Conservation (phyloP, 1,284 basidiomycete genomes). For the Marasmius sp. region DNA sequence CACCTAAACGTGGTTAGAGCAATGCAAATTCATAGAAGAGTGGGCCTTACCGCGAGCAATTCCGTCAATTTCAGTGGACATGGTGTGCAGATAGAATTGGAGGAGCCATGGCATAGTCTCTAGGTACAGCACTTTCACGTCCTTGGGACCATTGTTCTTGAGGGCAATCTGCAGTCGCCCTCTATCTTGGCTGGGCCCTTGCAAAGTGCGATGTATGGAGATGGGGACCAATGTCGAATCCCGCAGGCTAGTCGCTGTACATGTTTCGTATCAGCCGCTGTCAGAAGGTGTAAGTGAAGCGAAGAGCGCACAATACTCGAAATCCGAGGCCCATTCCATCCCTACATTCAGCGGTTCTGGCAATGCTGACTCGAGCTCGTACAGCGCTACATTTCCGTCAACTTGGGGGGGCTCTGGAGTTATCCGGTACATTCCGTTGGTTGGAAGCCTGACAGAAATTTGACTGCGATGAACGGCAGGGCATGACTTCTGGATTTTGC, state of each 20-base stretch:
- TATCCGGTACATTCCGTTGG: slow-evolving; percentile 40
- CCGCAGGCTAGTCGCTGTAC: slow-evolving; percentile 19
- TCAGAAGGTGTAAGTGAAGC: neutral
- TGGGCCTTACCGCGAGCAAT: slow-evolving; percentile 42
- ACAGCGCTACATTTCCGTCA: slow-evolving; percentile 38
- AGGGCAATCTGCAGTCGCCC: slow-evolving; percentile 74
- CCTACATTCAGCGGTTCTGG: slow-evolving; percentile 49
- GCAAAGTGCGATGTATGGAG: slow-evolving; percentile 70
- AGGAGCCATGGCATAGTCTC: slow-evolving; percentile 96
- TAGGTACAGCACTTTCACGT: slow-evolving; percentile 70
- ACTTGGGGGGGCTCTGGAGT: slow-evolving; percentile 47
- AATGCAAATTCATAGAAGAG: slow-evolving; percentile 10
- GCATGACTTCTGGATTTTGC: slow-evolving; percentile 60
- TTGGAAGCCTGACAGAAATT: slow-evolving; percentile 49
- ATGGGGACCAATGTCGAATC: slow-evolving; percentile 44
- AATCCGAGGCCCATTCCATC: slow-evolving; percentile 60
- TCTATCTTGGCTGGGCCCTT: slow-evolving; percentile 75
- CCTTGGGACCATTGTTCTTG: slow-evolving; percentile 56
- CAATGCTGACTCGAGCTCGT: slow-evolving; percentile 43
- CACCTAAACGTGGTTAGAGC: slow-evolving; percentile 38
- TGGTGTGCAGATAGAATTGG: slow-evolving; percentile 85
- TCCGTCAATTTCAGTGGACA: slow-evolving; percentile 48
- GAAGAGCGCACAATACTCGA: slow-evolving; percentile 53
- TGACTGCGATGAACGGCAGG: slow-evolving; percentile 57
- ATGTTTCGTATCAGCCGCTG: slow-evolving; percentile 14